These are phyloP conservation scores for Epicoccum nigrum DNA, from an alignment of 2,329 filamentous ascomycete genomes.

Conservation along the genomic window DNA sequence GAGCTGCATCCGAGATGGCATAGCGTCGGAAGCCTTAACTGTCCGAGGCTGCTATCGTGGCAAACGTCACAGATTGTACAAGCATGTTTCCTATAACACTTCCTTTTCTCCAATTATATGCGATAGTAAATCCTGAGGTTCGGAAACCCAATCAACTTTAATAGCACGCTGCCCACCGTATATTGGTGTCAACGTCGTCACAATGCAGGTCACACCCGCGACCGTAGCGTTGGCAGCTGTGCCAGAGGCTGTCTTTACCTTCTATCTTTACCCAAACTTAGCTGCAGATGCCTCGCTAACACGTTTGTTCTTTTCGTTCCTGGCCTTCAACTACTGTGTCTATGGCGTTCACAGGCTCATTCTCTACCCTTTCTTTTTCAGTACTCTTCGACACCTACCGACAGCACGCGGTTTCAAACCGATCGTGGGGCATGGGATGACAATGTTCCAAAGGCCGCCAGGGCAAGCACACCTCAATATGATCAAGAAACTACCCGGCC, in stretches of 20 bases:
- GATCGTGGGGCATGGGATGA: slow-evolving; percentile 47
- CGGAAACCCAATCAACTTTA: no score
- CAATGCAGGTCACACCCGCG: slow-evolving; percentile 24
- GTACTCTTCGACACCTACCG: slow-evolving; percentile 50
- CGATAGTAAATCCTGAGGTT: no score
- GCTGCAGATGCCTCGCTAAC: slow-evolving; percentile 22
- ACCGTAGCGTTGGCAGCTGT: slow-evolving; percentile 26
- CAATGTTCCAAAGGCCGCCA: slow-evolving; percentile 43
- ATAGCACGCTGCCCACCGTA: background rate
- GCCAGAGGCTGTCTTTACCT: slow-evolving; percentile 26
- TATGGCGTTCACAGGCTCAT: slow-evolving; percentile 30
- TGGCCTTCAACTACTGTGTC: slow-evolving; percentile 23
- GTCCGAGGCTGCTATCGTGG: background rate
- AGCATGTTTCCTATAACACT: no score
- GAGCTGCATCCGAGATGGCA: background rate
- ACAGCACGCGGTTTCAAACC: slow-evolving; percentile 33
- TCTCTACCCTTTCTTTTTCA: slow-evolving; percentile 49
- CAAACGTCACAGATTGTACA: no score
- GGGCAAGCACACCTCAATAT: slow-evolving; percentile 42
- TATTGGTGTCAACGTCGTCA: background rate
- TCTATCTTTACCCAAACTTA: slow-evolving; percentile 29
- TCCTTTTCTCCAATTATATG: background rate
- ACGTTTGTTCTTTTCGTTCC: slow-evolving; percentile 24
- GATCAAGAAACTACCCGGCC: slow-evolving; percentile 49
- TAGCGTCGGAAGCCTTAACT: background rate